Evolutionary conservation across 2,329 filamentous ascomycete genomes (phyloP).

Genomic region (Colletotrichum musae): DNA sequence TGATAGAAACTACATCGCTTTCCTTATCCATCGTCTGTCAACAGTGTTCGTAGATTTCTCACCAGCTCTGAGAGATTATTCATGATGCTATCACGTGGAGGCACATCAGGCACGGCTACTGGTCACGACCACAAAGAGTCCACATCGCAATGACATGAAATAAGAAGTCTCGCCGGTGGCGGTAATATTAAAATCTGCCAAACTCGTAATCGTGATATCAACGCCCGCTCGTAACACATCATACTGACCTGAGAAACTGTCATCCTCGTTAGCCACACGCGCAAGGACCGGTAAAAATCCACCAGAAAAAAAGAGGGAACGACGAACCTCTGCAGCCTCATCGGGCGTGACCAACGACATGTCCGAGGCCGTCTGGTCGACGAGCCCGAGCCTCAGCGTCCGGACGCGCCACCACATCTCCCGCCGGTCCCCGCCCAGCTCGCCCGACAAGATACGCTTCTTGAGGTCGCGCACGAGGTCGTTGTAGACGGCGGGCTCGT

Average conservation of each 20-base stretch:
- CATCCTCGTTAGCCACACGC: conserved; percentile 3
- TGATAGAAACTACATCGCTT: no score
- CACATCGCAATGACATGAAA: no score
- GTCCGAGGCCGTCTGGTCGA: conserved; percentile 75
- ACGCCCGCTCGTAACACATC: conserved; percentile 14
- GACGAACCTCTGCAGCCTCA: conserved; percentile 75
- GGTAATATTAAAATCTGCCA: no score
- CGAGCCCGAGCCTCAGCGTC: conserved; percentile 77
- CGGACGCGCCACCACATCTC: conserved; percentile 88
- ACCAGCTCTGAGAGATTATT: no score
- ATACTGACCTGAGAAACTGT: conserved; percentile 38
- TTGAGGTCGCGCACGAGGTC: conserved; percentile 80
- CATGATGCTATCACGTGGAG: no score
- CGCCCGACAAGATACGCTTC: conserved; percentile 75
- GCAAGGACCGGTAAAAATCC: no score
- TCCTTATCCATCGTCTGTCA: no score
- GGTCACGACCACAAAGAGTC: no score
- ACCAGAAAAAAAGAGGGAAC: background rate
- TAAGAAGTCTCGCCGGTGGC: no score
- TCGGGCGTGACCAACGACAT: conserved; percentile 77
- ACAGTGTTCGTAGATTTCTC: no score
- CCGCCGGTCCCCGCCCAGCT: conserved; percentile 81
- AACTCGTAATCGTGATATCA: background rate
- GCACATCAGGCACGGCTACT: no score
- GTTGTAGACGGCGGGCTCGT: conserved; percentile 85